Evolutionary conservation across 2,329 filamentous ascomycete species (phyloP).

Genomic region (Alternaria conjuncta): DNA sequence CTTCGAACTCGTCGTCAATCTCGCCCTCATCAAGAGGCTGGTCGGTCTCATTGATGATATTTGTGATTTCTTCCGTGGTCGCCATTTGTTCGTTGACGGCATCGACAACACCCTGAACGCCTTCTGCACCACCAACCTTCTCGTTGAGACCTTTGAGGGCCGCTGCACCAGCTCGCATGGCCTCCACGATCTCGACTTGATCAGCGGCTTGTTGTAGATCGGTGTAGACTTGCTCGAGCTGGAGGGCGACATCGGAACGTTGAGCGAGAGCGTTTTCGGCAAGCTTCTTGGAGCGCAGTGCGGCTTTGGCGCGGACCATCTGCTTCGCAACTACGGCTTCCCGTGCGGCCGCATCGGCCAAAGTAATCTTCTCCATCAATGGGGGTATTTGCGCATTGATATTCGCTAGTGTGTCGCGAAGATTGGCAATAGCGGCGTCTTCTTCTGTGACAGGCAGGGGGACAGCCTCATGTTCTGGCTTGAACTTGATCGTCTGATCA

Average conservation of each 20-base stretch:
- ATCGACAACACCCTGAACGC: slow-evolving; percentile 78
- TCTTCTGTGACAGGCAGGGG: slow-evolving; percentile 71
- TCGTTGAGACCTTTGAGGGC: slow-evolving; percentile 77
- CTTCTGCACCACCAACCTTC: slow-evolving; percentile 76
- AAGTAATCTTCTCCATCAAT: slow-evolving; percentile 62
- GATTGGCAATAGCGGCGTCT: slow-evolving; percentile 80
- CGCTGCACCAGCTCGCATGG: slow-evolving; percentile 78
- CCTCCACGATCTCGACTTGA: slow-evolving; percentile 80
- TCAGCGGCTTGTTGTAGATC: slow-evolving; percentile 86
- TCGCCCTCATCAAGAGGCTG: slow-evolving; percentile 74
- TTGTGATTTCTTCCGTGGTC: slow-evolving; percentile 75
- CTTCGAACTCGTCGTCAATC: slow-evolving; percentile 86
- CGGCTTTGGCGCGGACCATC: slow-evolving; percentile 74
- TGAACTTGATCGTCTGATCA: slow-evolving; percentile 80
- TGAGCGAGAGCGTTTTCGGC: slow-evolving; percentile 75
- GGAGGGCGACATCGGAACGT: slow-evolving; percentile 74
- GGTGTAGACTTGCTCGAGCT: slow-evolving; percentile 83
- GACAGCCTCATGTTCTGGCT: slow-evolving; percentile 46
- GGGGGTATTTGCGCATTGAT: slow-evolving; percentile 71
- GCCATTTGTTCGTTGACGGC: slow-evolving; percentile 79
- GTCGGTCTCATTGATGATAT: slow-evolving; percentile 70
- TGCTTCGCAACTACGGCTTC: slow-evolving; percentile 76
- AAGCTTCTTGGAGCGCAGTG: slow-evolving; percentile 82
- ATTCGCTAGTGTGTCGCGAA: slow-evolving; percentile 74
- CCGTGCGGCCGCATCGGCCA: slow-evolving; percentile 65